These are phyloP conservation scores for Schizopora paradoxa DNA, from an alignment of 1,284 basidiomycete genomes.

Conservation along the genomic window DNA sequence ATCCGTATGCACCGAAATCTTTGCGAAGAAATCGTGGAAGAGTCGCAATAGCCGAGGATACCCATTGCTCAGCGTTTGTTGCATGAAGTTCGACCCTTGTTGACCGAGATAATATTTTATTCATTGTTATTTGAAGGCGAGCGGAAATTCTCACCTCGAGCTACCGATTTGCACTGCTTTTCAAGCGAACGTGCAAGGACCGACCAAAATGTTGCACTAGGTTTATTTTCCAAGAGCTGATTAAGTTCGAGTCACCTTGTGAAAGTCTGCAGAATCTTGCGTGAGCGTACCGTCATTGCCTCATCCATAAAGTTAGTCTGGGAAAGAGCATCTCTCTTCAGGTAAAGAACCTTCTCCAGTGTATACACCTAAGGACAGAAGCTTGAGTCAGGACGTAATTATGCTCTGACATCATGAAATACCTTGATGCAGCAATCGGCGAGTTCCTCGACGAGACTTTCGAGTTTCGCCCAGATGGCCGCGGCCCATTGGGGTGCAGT, in stretches of 20 bases:
- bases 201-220: slow-evolving; percentile 88
- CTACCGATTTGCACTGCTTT: slow-evolving; percentile 69
- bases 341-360: slow-evolving; percentile 85
- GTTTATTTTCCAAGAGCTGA: slow-evolving; percentile 82
- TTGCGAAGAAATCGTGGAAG: slow-evolving; percentile 94
- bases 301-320: slow-evolving; percentile 85
- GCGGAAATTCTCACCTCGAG: slow-evolving; percentile 49
- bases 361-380: slow-evolving; percentile 69
- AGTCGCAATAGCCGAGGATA: slow-evolving; percentile 84
- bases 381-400: not conserved
- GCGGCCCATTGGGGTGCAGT: slow-evolving; percentile 79
- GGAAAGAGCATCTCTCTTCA: slow-evolving; percentile 79
- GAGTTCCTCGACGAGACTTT: slow-evolving; percentile 84
- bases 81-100: slow-evolving; percentile 75
- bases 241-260: not conserved
- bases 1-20: slow-evolving; percentile 91
- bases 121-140: not conserved
- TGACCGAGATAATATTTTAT: not conserved
- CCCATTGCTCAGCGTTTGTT: slow-evolving; percentile 78
- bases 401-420: slow-evolving; percentile 7
- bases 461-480: slow-evolving; percentile 79
- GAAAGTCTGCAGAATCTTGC: not conserved
- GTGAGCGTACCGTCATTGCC: slow-evolving; percentile 69
- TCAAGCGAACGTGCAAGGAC: slow-evolving; percentile 77
- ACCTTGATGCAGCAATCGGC: slow-evolving; percentile 88